Evolutionary conservation across 2,329 filamentous ascomycete genomes (phyloP).

Genomic region (Phialemoniopsis sp.): DNA sequence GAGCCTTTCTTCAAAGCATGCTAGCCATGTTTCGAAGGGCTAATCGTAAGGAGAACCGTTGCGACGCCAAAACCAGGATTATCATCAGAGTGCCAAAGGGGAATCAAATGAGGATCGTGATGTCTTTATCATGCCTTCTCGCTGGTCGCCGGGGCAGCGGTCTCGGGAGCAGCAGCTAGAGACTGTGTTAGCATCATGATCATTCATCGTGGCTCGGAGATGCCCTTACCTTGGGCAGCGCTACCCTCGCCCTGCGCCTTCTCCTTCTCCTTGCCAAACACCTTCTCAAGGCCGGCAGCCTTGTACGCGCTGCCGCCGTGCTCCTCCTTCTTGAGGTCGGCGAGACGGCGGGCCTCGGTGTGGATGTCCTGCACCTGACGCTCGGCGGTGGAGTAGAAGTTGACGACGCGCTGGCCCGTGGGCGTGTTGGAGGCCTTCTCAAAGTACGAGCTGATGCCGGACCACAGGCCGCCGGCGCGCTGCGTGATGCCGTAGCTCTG

Average conservation of each 20-base stretch:
- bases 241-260: background rate
- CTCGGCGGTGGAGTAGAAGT: constrained; percentile 81
- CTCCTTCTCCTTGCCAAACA: constrained; percentile 41
- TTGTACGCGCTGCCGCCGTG: constrained; percentile 56
- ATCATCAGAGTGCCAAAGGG: no score
- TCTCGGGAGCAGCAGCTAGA: no score
- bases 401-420: constrained; percentile 80
- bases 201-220: no score
- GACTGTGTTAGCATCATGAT: no score
- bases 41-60: no score
- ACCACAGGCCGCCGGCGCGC: constrained; percentile 61
- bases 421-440: constrained; percentile 87
- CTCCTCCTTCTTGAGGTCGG: constrained; percentile 76
- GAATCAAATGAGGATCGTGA: no score
- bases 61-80: no score
- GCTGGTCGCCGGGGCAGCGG: no score
- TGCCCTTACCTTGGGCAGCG: no score
- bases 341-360: constrained; percentile 80
- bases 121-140: no score
- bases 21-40: no score
- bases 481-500: constrained; percentile 77
- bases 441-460: constrained; percentile 81
- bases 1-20: no score
- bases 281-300: constrained; percentile 51
- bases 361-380: constrained; percentile 95